A percentile compares a stretch with the other conserved stretches of the same genome.
phyloP scores from a whole-genome alignment of 192 early-diverging fungal species.

The Tieghemiomyces parasiticus region DNA sequence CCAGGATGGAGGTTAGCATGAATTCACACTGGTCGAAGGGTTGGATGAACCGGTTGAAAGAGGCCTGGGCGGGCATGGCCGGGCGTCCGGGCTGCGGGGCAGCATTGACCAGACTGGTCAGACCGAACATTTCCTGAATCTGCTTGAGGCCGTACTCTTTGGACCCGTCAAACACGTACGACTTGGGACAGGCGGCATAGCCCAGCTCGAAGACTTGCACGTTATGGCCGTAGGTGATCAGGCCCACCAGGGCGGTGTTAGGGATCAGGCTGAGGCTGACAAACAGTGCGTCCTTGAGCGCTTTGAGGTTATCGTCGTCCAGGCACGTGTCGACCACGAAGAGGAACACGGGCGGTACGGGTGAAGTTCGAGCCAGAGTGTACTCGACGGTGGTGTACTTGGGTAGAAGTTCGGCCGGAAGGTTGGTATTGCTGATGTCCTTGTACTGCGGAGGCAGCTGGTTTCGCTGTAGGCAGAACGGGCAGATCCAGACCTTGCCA shows the following conservation, averaged over 20 bases:
- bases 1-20: slow-evolving; percentile 81
- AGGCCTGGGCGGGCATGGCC: slow-evolving; percentile 14
- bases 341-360: slow-evolving; percentile 88
- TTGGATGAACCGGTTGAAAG: slow-evolving; percentile 59
- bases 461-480: slow-evolving; percentile 96
- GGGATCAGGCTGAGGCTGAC: slow-evolving; percentile 84
- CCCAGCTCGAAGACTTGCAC: slow-evolving; percentile 97
- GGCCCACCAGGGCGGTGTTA: slow-evolving; percentile 79
- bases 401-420: slow-evolving; percentile 83
- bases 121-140: slow-evolving; percentile 94
- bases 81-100: slow-evolving; percentile 17
- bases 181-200: slow-evolving; percentile 90
- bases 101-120: slow-evolving; percentile 30
- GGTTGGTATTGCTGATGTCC: slow-evolving; percentile 81
- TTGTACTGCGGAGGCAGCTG: slow-evolving; percentile 95
- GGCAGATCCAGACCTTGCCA: slow-evolving; percentile 94
- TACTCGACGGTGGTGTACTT: slow-evolving; percentile 97
- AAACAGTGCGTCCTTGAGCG: slow-evolving; percentile 84
- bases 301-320: slow-evolving; percentile 89
- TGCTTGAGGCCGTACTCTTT: slow-evolving; percentile 94
- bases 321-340: slow-evolving; percentile 96
- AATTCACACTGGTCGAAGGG: slow-evolving; percentile 94
- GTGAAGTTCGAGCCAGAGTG: slow-evolving; percentile 66
- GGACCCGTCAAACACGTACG: slow-evolving; percentile 91
- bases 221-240: slow-evolving; percentile 97